Evolutionary conservation across 192 early-diverging fungal genomes (phyloP), one percentile per base, ranked within the genome.

Genomic region (Phlyctochytrium arcticum): DNA sequence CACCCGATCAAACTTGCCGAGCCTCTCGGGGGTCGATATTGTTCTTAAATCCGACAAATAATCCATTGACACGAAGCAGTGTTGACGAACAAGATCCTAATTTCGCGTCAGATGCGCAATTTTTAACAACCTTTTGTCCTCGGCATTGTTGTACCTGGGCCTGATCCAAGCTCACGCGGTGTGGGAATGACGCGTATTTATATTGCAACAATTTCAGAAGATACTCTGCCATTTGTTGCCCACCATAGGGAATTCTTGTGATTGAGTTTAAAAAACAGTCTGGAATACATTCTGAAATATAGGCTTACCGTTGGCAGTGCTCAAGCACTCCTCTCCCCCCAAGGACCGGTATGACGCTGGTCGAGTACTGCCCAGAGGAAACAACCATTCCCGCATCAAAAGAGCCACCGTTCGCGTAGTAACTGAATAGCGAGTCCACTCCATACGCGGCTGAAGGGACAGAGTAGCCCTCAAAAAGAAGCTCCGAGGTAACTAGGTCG

Each of bases 111-210:
- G 58, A 60, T 21, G n/a, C 36, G n/a, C n/a, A n/a, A n/a, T n/a
- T n/a, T n/a, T n/a, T n/a, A n/a, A n/a, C n/a, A n/a, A n/a, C n/a
- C n/a, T n/a, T n/a, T n/a, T n/a, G n/a, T n/a, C n/a, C n/a, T n/a
- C n/a, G n/a, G n/a, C n/a, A n/a, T n/a, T n/a, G n/a, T 6, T 39
- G 34, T 72, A 89, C 85, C 71, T 87, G 80, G 21, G 91, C 83
- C 67, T 95, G 89, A 42, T 72, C 75, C 8, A 80, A 64, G 1
- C 89, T 87, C 71, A 95, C 85, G 56, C 89, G 91, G 67, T 85
- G 83, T 0, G 94, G 94, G 49, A 95, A 93, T 1, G 83, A 86
- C 0, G 93, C 88, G 62, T 95, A 96, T 65, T 96, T 96, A 35
- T 90, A 81, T 73, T 95, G 92, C 77, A 95, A 75, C 2, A 94